Percentiles rank a stretch among this genome's conserved stretches.
phyloP scores from a whole-genome alignment of 768 basidiomycete genomes.

The Boletellus ananas region DNA sequence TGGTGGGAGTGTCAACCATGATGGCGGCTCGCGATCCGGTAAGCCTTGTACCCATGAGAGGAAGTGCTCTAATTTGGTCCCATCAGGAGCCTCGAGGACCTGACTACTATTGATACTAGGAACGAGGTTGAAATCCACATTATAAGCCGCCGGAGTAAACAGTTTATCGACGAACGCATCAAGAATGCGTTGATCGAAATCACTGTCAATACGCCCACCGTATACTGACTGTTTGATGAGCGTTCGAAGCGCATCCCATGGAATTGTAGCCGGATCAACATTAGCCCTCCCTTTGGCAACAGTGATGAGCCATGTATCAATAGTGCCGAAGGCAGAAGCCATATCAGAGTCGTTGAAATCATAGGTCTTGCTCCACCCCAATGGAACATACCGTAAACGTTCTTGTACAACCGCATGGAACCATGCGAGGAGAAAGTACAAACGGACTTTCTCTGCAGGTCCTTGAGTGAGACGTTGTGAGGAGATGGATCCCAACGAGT shows the following conservation, averaged over 20 bases:
- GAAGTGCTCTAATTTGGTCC: conserved; percentile 90
- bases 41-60: conserved; percentile 82
- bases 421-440: conserved; percentile 97
- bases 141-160: conserved; percentile 86
- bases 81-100: conserved; percentile 75
- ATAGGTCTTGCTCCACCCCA: conserved; percentile 96
- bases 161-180: conserved; percentile 90
- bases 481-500: conserved; percentile 75
- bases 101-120: conserved; percentile 55
- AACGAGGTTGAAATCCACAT: conserved; percentile 89
- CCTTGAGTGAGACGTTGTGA: conserved; percentile 74
- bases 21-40: conserved; percentile 90
- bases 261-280: conserved; percentile 86
- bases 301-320: conserved; percentile 82
- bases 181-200: conserved; percentile 90
- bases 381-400: conserved; percentile 89
- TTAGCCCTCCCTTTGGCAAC: conserved; percentile 87
- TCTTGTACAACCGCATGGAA: conserved; percentile 99
- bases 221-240: conserved; percentile 96
- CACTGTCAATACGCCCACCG: conserved; percentile 89
- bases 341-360: conserved; percentile 99
- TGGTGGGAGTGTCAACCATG: conserved; percentile 91
- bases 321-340: conserved; percentile 86
- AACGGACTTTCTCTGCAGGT: conserved; percentile 85
- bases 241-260: conserved; percentile 92